Evolutionary conservation across 2,329 filamentous ascomycete species (phyloP).

Genomic region (Pezicula neosporulosa): DNA sequence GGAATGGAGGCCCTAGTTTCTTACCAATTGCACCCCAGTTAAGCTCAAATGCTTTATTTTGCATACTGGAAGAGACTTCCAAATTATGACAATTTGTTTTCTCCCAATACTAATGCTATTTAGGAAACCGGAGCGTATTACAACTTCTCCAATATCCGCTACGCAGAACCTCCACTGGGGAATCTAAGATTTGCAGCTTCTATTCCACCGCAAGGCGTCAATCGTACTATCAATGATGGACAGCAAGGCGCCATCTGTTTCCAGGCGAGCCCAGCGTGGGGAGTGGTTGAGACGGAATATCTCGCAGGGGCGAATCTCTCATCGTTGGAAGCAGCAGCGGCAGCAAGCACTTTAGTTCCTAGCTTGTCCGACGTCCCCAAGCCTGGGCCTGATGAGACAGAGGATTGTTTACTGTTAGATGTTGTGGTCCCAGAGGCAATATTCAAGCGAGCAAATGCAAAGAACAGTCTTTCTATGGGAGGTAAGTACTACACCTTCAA

Average conservation of each 20-base stretch:
- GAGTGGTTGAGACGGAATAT: constrained; percentile 19
- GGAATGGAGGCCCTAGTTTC: neutral
- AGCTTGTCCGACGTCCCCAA: constrained; percentile 7
- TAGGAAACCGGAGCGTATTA: constrained; percentile 31
- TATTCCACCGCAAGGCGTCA: constrained; percentile 22
- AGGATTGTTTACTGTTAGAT: constrained; percentile 44
- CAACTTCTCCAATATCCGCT: constrained; percentile 40
- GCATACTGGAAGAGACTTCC: neutral
- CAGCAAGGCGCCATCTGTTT: constrained; percentile 29
- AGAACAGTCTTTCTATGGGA: neutral
- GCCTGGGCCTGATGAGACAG: constrained; percentile 18
- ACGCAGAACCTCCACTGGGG: constrained; percentile 39
- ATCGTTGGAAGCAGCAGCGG: constrained; percentile 2
- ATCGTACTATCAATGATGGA: constrained; percentile 31
- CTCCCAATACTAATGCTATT: neutral
- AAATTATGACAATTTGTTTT: neutral
- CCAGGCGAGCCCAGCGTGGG: constrained; percentile 26
- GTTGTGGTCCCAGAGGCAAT: constrained; percentile 32
- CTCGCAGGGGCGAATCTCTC: constrained; percentile 9
- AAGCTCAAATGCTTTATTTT: neutral
- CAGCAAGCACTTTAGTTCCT: neutral
- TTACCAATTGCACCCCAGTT: neutral
- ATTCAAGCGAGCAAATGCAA: neutral
- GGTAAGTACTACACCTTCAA: constrained; percentile 43
- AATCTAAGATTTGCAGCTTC: constrained; percentile 41